Conservation (phyloP, 1,139 yeast species). For the Debaryomycetaceae sp. region DNA sequence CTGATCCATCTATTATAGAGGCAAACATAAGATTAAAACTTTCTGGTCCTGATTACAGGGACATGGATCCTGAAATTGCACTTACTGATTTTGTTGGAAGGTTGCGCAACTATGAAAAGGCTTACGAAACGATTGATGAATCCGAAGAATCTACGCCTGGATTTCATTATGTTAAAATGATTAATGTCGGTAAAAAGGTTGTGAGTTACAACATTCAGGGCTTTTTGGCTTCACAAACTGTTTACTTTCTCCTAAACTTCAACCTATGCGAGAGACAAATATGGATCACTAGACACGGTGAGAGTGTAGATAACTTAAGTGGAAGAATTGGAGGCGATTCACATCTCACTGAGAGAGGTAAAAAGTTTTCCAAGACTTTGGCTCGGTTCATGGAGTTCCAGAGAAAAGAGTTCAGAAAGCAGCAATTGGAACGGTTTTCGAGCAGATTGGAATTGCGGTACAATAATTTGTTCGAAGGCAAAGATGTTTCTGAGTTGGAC, state of each 20-base stretch:
- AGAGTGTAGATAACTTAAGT: conserved; percentile 74
- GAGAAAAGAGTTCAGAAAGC: conserved; percentile 63
- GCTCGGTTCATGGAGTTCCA: conserved; percentile 73
- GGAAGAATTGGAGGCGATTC: conserved; percentile 95
- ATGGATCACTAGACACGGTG: conserved; percentile 96
- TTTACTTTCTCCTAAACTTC: conserved; percentile 84
- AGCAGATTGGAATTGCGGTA: conserved; percentile 41
- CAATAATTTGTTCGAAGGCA: conserved; percentile 25
- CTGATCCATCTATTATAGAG: conserved; percentile 73
- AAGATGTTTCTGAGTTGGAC: conserved; percentile 23
- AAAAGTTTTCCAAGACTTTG: conserved; percentile 67
- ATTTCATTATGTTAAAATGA: conserved; percentile 89
- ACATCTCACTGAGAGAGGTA: conserved; percentile 73
- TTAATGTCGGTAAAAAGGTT: conserved; percentile 91
- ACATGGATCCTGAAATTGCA: conserved; percentile 82
- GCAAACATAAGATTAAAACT: conserved; percentile 80
- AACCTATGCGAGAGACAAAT: conserved; percentile 88
- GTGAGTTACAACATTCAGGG: conserved; percentile 92
- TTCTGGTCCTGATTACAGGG: conserved; percentile 88
- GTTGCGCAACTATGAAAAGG: conserved; percentile 78
- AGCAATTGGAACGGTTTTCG: conserved; percentile 56
- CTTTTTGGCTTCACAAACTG: conserved; percentile 88
- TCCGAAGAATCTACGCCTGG: conserved; percentile 59
- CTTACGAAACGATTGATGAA: conserved; percentile 86
- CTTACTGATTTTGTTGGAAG: conserved; percentile 79